Percentiles rank a stretch among this genome's conserved stretches.
Evolutionary conservation across 2,329 filamentous ascomycete genomes (phyloP).

Genomic region (Domatiomyces catenatus): DNA sequence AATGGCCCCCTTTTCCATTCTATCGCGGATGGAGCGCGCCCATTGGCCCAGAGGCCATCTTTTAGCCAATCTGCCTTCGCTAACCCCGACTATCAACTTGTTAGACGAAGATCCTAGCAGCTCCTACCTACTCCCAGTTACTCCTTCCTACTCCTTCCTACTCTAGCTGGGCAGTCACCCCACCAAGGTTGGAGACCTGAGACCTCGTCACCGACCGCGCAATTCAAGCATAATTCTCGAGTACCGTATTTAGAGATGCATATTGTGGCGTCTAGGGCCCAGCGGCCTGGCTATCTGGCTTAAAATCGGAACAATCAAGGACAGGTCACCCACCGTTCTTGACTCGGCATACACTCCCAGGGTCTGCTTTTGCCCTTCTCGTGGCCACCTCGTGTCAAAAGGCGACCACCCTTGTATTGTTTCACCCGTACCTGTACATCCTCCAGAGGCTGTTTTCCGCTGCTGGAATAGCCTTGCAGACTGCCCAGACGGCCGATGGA

Average conservation of each 20-base stretch:
- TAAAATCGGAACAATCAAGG: neutral
- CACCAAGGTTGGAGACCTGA: neutral
- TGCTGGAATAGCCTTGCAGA: too few relatives aligned
- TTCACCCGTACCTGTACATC: too few relatives aligned
- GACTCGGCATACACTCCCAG: too few relatives aligned
- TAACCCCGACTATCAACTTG: neutral
- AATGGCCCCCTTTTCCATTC: neutral
- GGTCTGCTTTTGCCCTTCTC: neutral
- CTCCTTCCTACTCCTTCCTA: neutral
- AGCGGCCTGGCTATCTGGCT: too few relatives aligned
- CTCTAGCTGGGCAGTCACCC: neutral
- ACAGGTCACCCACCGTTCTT: neutral
- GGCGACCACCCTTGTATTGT: neutral
- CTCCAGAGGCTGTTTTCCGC: too few relatives aligned
- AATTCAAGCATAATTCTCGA: too few relatives aligned
- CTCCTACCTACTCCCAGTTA: too few relatives aligned
- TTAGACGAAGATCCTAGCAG: neutral
- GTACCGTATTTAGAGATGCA: neutral
- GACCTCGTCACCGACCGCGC: too few relatives aligned
- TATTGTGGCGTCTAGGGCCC: neutral
- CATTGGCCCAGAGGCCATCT: neutral
- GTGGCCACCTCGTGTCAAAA: neutral
- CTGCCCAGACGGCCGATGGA: too few relatives aligned
- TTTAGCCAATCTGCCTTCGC: neutral
- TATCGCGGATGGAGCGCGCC: neutral